Evolutionary conservation across 352 stramenopile genomes (phyloP), one percentile per base, ranked within the genome.

Genomic region (Phytophthora melonis): DNA sequence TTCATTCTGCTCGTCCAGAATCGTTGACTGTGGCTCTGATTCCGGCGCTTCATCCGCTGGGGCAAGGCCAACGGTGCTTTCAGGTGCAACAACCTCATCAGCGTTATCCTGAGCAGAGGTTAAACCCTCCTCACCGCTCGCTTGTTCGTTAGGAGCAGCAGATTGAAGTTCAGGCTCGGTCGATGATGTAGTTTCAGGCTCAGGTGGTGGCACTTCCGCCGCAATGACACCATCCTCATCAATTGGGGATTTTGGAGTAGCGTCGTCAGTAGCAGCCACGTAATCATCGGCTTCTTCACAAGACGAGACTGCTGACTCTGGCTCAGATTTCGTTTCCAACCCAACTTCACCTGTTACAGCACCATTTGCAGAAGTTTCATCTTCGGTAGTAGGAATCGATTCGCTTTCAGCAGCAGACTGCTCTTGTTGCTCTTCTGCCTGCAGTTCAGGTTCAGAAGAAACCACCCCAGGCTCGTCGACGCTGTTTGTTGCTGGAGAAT

Each of bases 341-440:
- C 49, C 59, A 61, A 14, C 21, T n/a, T 43, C 36, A 18, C 59
- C 39, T 21, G 41, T n/a, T 57, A 39, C 25, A 30, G 1, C 36
- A 60, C 62, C 63, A 70, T 27, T 55, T 41, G 55, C 23, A 36
- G 59, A 45, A 23, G 3, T 23, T 23, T 45, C 39, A 54, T 58
- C 41, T 18, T 58, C 45, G 43, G 47, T 19, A 41, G 25, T 14
- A 50, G 19, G 47, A 27, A 13, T 13, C n/a, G 16, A 53, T 16
- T 53, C 45, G 19, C 3, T 13, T 16, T 53, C 45, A 25, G 25
- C 13, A 53, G 19, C 43, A 36, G 50, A 21, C 8, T 74, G 43
- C 27, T 25, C 14, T 5, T 11, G 30, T 14, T 70, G 43, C 21
- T 25, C n/a, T 5, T 8, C 47, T 68, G 18, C 18, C 47, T 47